A percentile compares a stretch with the other conserved stretches of the same genome.
These are phyloP conservation scores for Apiotrichum mycotoxinovorans DNA, from an alignment of 1,284 basidiomycete genomes.

Conservation along the genomic window DNA sequence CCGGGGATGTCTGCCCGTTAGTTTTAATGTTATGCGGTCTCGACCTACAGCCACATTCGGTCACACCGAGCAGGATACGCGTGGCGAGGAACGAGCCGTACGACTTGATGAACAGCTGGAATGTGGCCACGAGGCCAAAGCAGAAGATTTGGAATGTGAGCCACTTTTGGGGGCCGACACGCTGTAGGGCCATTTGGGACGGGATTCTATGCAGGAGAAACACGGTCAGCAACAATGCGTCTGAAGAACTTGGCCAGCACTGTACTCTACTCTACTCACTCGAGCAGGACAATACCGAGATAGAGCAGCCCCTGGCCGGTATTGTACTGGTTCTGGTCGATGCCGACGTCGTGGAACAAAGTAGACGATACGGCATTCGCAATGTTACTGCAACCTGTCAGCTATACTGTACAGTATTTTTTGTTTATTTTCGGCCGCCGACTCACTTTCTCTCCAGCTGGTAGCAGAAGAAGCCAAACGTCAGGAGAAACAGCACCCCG, in stretches of 20 bases:
- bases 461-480: constrained; percentile 41
- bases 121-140: constrained; percentile 27
- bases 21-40: too few species aligned
- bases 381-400: constrained; percentile 3
- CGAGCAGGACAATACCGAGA: constrained; percentile 42
- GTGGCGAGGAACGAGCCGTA: constrained; percentile 27
- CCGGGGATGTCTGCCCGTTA: constrained; percentile 28
- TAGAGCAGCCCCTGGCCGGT: constrained; percentile 36
- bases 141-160: constrained; percentile 31
- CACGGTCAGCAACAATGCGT: too few species aligned
- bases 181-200: constrained; percentile 30
- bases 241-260: too few species aligned
- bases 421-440: too few species aligned
- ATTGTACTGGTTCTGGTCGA: constrained; percentile 43
- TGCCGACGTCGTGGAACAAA: constrained; percentile 26
- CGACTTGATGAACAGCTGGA: constrained; percentile 27
- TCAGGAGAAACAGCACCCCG: constrained; percentile 30
- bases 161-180: constrained; percentile 33
- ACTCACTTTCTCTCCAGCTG: constrained; percentile 34
- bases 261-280: constrained; percentile 15
- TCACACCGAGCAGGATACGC: constrained; percentile 26
- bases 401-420: neutral
- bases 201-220: constrained; percentile 25
- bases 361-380: constrained; percentile 7
- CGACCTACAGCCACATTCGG: constrained; percentile 24